Evolutionary conservation across 2,329 filamentous ascomycete genomes (phyloP), one percentile per base, ranked within the genome.

Genomic region (Cercospora beticola): DNA sequence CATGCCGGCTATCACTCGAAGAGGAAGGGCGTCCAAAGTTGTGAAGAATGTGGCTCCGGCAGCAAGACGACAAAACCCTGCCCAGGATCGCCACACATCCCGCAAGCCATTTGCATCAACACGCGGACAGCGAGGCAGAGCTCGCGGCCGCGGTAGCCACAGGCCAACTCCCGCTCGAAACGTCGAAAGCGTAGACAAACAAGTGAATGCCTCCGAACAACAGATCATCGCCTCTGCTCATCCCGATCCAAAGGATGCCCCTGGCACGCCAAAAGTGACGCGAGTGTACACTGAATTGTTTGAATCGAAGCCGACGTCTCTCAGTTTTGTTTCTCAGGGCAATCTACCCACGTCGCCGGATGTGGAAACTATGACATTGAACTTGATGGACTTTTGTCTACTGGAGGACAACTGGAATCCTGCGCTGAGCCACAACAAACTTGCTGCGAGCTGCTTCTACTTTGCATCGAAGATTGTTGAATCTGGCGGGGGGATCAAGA

Each of bases 341-440:
- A 54, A 21, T 10, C 59, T 73, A 3, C 57, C 60, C 18, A 70
- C 62, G 5, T 68, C 66, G 5, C 57, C 57, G 1, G 61, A 69
- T n/a, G 70, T 68, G 12, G 66, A 68, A 7, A 71, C 64, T 16
- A 64, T 73, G 14, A 46, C 71, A 5, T 33, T 72, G 33, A 73
- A 73, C 40, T 43, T 73, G 14, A 68, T 73, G 21, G 71, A 73
- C 49, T 66, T 72, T 46, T 64, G 70, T 36, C 65, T 73, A 12
- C 40, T 58, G 14, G 70, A 71, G 2, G 63, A 68, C 16, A 68
- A 72, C 12, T 73, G 71, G 71, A 69, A 72, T 8, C 62, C 66
- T 21, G 52, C 36, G 1, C 28, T 73, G 12, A 69, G 65, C 10
- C 52, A 64, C 14, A 73, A 72, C 33, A 67, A 69, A 28, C 65